These are phyloP conservation scores for Suillus spraguei DNA, from an alignment of 768 basidiomycete species.

Conservation along the genomic window DNA sequence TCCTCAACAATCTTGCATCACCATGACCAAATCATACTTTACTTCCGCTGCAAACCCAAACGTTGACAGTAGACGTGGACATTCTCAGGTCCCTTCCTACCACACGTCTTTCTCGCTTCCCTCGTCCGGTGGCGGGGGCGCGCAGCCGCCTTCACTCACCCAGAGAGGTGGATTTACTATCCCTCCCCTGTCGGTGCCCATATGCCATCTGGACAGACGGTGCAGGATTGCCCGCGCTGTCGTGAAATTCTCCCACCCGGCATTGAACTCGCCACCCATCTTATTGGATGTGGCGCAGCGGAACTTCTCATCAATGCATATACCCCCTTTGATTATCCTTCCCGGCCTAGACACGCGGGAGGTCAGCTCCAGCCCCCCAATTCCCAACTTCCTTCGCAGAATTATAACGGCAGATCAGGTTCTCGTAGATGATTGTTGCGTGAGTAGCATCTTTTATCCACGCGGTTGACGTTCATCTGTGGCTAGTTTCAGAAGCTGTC, in stretches of 20 bases:
- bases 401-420: conserved; percentile 4
- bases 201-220: not conserved
- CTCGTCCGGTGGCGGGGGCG: conserved; percentile 4
- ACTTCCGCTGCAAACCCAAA: not conserved
- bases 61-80: not conserved
- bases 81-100: not conserved
- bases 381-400: not conserved
- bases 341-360: not conserved
- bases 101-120: not conserved
- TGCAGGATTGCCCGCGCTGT: conserved; percentile 21
- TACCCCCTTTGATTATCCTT: conserved; percentile 16
- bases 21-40: conserved; percentile 10
- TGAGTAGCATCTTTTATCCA: not conserved
- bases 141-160: not conserved
- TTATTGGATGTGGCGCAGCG: conserved; percentile 17
- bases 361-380: not conserved
- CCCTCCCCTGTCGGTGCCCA: conserved; percentile 8
- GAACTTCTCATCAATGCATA: conserved; percentile 17
- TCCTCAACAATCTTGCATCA: not conserved
- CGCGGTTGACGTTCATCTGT: not conserved
- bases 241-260: conserved; percentile 11
- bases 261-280: conserved; percentile 15
- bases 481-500: not conserved
- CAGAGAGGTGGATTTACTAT: not conserved
- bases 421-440: not conserved